Percentiles rank a stretch among this genome's conserved stretches.
These are phyloP conservation scores for Calonectria montana DNA, from an alignment of 2,329 filamentous ascomycete genomes.

Conservation along the genomic window DNA sequence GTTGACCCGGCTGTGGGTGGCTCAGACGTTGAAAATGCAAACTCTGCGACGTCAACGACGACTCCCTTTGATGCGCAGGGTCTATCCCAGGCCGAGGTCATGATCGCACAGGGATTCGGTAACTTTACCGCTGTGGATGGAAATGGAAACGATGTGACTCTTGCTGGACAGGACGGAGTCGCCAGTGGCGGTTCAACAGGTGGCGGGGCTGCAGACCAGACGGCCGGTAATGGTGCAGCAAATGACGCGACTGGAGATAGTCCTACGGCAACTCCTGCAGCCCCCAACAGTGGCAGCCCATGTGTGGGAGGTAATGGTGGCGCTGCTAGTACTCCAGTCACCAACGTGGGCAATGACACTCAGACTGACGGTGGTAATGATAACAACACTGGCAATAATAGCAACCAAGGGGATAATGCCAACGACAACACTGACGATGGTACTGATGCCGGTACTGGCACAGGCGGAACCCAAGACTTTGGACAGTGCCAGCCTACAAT, in stretches of 20 bases:
- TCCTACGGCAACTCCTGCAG: neutral
- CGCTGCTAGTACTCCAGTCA: neutral
- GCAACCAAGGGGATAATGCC: neutral
- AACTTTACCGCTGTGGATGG: conserved; percentile 63
- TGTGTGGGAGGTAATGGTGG: too few species aligned
- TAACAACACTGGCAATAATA: neutral
- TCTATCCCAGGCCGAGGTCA: conserved; percentile 74
- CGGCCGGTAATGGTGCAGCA: conserved; percentile 13
- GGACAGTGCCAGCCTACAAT: conserved; percentile 67
- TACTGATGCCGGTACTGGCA: conserved; percentile 20
- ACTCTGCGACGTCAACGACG: conserved; percentile 63
- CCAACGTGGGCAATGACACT: neutral
- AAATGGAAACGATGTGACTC: conserved; percentile 45
- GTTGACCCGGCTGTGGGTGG: conserved; percentile 73
- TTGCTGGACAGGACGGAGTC: conserved; percentile 51
- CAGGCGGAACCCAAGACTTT: conserved; percentile 57
- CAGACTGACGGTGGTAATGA: neutral
- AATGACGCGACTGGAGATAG: neutral
- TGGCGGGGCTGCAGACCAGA: conserved; percentile 29
- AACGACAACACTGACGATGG: conserved; percentile 31
- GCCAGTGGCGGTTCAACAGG: neutral
- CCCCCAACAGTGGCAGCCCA: neutral
- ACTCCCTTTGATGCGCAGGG: conserved; percentile 69
- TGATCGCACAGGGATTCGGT: conserved; percentile 70
- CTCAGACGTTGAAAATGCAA: conserved; percentile 68